These are phyloP conservation scores for Chrysanthemum seticuspe DNA, from an alignment of 129 eudicot species.

Conservation along the genomic window DNA sequence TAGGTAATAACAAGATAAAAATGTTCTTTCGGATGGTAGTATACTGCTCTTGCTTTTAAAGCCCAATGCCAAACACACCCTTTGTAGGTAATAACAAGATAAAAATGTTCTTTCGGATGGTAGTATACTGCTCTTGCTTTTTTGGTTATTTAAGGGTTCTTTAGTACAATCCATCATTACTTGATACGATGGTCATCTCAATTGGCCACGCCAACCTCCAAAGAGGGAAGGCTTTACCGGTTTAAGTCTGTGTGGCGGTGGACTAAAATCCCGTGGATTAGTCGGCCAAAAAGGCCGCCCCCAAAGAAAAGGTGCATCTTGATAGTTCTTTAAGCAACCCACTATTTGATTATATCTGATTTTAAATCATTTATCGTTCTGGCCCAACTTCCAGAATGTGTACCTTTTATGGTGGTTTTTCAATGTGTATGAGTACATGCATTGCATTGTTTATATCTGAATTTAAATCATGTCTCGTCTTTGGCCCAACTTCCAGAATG, in stretches of 20 bases:
- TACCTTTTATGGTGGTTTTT: not conserved
- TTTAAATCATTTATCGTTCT: not conserved
- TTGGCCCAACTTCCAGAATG: no score
- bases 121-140: not conserved
- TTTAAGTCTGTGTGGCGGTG: no score
- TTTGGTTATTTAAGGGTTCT: conserved; percentile 21
- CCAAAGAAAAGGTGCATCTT: not conserved
- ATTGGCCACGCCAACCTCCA: no score
- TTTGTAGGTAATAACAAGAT: not conserved
- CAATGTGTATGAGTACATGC: not conserved
- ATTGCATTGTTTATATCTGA: no score
- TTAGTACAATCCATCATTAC: conserved; percentile 34
- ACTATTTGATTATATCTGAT: not conserved
- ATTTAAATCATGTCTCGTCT: no score
- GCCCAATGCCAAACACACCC: no score
- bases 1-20: not conserved
- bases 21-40: conserved; percentile 3
- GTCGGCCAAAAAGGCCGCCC: no score
- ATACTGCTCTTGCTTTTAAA: not conserved
- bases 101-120: not conserved
- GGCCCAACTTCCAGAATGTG: no score
- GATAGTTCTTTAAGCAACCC: conserved; percentile 20
- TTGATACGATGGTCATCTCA: not conserved
- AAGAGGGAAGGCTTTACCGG: no score
- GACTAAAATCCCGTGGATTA: no score